Conservation (phyloP, 1,139 yeast genomes). For the Hansenula sp. region DNA sequence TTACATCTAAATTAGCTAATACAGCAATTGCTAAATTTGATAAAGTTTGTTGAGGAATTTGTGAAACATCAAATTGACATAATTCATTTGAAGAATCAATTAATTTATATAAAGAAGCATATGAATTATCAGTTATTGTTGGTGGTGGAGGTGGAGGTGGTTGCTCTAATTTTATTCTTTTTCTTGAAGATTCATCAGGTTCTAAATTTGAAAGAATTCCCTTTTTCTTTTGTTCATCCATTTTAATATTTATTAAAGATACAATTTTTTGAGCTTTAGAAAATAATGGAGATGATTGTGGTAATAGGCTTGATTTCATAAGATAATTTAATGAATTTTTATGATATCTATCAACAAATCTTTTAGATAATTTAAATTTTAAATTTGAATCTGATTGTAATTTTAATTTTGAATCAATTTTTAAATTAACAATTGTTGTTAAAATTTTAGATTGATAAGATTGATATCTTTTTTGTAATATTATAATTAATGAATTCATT, state of each 20-base stretch:
- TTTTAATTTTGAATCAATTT: constrained; percentile 32
- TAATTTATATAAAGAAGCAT: constrained; percentile 49
- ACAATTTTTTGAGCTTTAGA: constrained; percentile 16
- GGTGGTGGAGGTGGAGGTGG: constrained; percentile 13
- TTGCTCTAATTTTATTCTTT: constrained; percentile 19
- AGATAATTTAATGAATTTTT: constrained; percentile 43
- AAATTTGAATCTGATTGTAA: constrained; percentile 30
- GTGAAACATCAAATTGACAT: constrained; percentile 63
- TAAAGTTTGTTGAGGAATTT: constrained; percentile 61
- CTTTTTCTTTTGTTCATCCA: constrained; percentile 21
- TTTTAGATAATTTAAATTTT: constrained; percentile 35
- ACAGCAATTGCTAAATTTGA: constrained; percentile 64
- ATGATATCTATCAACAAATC: constrained; percentile 44
- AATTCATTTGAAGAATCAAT: constrained; percentile 58
- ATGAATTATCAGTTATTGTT: constrained; percentile 32
- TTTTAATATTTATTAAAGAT: constrained; percentile 15
- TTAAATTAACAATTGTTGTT: constrained; percentile 36
- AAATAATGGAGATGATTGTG: constrained; percentile 12
- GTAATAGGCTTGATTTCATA: constrained; percentile 28
- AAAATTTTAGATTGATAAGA: constrained; percentile 39
- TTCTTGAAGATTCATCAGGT: constrained; percentile 13
- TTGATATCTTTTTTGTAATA: constrained; percentile 56
- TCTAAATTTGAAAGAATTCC: constrained; percentile 19
- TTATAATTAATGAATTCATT: constrained; percentile 44
- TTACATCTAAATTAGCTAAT: constrained; percentile 47